Evolutionary conservation across 75 land plant genomes (phyloP).

Genomic region (Chamaecyparis obtusa): DNA sequence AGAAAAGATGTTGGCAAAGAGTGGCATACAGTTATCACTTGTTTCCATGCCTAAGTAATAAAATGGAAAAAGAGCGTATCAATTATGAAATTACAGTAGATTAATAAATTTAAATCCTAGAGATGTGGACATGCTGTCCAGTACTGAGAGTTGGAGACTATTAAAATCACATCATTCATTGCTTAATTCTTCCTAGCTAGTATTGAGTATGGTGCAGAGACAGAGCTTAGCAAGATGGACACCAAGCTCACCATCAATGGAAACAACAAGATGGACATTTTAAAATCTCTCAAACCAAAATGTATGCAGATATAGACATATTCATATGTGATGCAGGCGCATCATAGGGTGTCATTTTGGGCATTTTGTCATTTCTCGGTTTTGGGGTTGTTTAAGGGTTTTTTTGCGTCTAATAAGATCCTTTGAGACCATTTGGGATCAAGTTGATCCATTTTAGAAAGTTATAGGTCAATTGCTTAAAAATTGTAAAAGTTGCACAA

Average conservation of each 20-base stretch:
- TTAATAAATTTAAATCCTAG: background rate
- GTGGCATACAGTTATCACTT: background rate
- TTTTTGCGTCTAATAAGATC: too few species aligned
- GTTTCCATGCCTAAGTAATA: background rate
- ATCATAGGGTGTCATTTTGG: too few species aligned
- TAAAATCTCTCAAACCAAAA: background rate
- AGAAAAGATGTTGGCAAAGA: background rate
- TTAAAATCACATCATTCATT: background rate
- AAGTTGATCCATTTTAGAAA: too few species aligned
- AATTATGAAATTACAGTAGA: background rate
- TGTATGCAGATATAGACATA: background rate
- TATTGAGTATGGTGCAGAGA: background rate
- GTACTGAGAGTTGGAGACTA: background rate
- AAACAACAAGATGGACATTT: background rate
- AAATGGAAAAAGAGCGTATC: background rate
- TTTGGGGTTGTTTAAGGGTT: too few species aligned
- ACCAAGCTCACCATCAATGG: background rate
- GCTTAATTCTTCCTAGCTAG: background rate
- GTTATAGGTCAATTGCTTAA: too few species aligned
- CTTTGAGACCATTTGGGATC: too few species aligned
- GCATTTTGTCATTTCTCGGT: too few species aligned
- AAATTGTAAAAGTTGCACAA: too few species aligned
- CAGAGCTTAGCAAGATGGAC: background rate
- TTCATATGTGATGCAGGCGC: too few species aligned
- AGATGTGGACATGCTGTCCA: background rate